phyloP scores from a whole-genome alignment of 2,329 filamentous ascomycete genomes.

The Cucurbitaria berberidis region DNA sequence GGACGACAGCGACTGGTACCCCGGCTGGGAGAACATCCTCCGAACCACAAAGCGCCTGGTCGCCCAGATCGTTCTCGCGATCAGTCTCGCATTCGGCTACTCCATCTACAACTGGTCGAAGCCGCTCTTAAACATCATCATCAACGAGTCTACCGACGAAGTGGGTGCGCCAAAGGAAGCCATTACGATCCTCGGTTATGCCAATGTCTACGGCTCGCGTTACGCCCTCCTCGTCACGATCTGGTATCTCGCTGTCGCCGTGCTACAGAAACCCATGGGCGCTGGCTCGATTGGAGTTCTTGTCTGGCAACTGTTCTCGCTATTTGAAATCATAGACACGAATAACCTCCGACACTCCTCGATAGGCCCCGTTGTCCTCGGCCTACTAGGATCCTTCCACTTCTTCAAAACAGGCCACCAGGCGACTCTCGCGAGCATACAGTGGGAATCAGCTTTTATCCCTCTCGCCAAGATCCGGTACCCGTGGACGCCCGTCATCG shows the following conservation, averaged over 20 bases:
- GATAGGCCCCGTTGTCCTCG: slow-evolving; percentile 84
- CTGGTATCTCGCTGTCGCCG: slow-evolving; percentile 74
- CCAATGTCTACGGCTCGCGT: slow-evolving; percentile 88
- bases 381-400: slow-evolving; percentile 88
- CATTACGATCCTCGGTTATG: slow-evolving; percentile 86
- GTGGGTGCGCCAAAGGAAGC: slow-evolving; percentile 45
- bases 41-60: slow-evolving; percentile 78
- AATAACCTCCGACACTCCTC: slow-evolving; percentile 68
- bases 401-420: slow-evolving; percentile 99
- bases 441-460: slow-evolving; percentile 96
- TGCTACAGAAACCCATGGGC: slow-evolving; percentile 95
- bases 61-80: slow-evolving; percentile 78
- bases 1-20: slow-evolving; percentile 83
- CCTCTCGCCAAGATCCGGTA: slow-evolving; percentile 82
- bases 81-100: slow-evolving; percentile 83
- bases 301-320: slow-evolving; percentile 85
- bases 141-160: slow-evolving; percentile 30
- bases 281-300: slow-evolving; percentile 81
- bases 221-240: slow-evolving; percentile 85
- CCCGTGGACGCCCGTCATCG: slow-evolving; percentile 84
- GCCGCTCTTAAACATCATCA: slow-evolving; percentile 77
- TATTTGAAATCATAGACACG: slow-evolving; percentile 68
- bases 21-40: slow-evolving; percentile 58
- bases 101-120: slow-evolving; percentile 85
- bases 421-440: slow-evolving; percentile 82